Base-by-base conservation (phyloP, 768 basidiomycete species). In the Phylloporus arenicola region DNA sequence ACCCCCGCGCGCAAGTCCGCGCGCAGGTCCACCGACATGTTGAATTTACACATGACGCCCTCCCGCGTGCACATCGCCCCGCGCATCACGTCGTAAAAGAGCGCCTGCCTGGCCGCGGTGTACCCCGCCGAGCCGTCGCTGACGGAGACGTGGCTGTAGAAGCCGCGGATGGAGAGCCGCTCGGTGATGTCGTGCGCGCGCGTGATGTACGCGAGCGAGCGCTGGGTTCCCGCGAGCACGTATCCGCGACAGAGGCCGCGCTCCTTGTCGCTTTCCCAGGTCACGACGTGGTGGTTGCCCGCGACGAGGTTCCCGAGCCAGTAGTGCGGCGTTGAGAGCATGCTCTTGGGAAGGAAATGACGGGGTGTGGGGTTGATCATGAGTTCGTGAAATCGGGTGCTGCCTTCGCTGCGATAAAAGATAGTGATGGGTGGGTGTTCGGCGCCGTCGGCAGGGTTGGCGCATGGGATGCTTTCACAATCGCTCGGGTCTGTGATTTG, bases 91-190 rank as follows among this genome's bases (percentile, higher is more conserved):
- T 61, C 53, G 14, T 65, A 52, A 27, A 57, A 53, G 54, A 57
- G 51, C 11, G 51, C 41, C 40, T 60, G 50, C 48, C 59, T 55
- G 22, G 56, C 57, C 1, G 52, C 45, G 14, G 50, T 44, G 27
- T 60, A 66, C 30, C 49, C 68, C 5, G 50, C 64, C 49, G 43
- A 53, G 39, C 54, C 70, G 56, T 47, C 70, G 69, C 56, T 68
- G 69, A 55, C 70, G 47, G 63, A 76, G 71, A 58, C 34, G 20
- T 69, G 60, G 43, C 69, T 67, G 49, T 67, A 70, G 40, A 69
- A 67, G 1, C 59, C 60, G 13, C 57, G 62, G 10, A 69, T n/a
- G 20, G 62, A 58, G 3, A 64, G 60, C 13, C 55, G 58, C 16
- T 68, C 69, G 1, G 54, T 37, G 34, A 58, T 62, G 27, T 64